Conservation (phyloP, 495 filamentous ascomycete species). For the Trichoderma reesei region DNA sequence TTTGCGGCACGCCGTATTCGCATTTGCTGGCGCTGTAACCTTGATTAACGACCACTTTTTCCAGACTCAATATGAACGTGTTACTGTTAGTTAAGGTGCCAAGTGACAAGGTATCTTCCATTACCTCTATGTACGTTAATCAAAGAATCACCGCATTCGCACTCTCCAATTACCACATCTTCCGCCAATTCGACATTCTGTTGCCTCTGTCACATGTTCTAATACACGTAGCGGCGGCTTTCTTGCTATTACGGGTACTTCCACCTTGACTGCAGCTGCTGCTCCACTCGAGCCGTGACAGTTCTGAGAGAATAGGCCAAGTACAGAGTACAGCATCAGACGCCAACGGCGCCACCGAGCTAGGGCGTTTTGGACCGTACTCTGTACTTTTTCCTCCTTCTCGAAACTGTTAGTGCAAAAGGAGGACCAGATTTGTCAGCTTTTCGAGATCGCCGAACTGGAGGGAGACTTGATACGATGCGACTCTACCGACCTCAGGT, state of each 20-base stretch:
- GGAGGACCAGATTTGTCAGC: slow-evolving; percentile 8
- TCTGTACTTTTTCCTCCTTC: not conserved
- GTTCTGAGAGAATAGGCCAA: not conserved
- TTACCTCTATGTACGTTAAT: no score
- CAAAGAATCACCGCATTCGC: not conserved
- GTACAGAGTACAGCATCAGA: no score
- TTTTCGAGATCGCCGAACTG: not conserved
- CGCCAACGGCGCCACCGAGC: not conserved
- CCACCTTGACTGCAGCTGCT: not conserved
- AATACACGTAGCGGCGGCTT: not conserved
- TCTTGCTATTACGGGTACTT: not conserved
- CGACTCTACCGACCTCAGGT: no score
- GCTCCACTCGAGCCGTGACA: not conserved
- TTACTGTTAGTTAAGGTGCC: no score
- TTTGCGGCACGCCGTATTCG: no score
- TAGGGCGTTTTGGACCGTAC: not conserved
- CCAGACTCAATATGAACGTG: no score
- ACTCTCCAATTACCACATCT: not conserved
- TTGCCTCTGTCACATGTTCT: not conserved
- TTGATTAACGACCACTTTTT: no score
- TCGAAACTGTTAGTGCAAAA: not conserved
- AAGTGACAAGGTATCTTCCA: no score
- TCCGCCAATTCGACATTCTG: not conserved
- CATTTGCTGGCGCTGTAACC: no score
- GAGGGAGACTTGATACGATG: no score